phyloP scores from a whole-genome alignment of 352 stramenopile species.

The Pythium myriotylum region DNA sequence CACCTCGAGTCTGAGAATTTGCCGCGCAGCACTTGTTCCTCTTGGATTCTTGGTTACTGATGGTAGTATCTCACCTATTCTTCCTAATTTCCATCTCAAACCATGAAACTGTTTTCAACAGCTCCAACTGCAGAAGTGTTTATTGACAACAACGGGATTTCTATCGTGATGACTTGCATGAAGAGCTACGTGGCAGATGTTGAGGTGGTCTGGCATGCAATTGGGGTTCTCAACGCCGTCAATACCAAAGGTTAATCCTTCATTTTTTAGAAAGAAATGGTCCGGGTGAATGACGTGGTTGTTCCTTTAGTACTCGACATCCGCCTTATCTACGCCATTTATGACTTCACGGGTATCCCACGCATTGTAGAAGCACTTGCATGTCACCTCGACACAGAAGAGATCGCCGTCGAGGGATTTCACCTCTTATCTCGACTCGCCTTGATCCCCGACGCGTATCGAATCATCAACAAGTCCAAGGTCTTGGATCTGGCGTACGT shows the following conservation, averaged over 20 bases:
- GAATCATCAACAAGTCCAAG: conserved; percentile 59
- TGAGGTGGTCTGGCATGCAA: conserved; percentile 75
- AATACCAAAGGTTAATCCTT: conserved; percentile 45
- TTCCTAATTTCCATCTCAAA: too few relatives aligned
- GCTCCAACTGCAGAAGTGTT: conserved; percentile 58
- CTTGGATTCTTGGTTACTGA: conserved; percentile 74
- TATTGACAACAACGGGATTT: conserved; percentile 63
- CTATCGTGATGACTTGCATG: conserved; percentile 50
- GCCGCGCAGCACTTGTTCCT: conserved; percentile 48
- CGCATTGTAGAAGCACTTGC: conserved; percentile 68
- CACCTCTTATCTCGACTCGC: conserved; percentile 64
- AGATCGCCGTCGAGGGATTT: conserved; percentile 76
- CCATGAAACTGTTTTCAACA: conserved; percentile 18
- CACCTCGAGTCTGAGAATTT: conserved; percentile 49
- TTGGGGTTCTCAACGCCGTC: conserved; percentile 71
- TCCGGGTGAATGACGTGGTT: background rate
- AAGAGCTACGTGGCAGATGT: conserved; percentile 56
- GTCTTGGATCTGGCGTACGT: conserved; percentile 75
- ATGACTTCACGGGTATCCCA: conserved; percentile 55
- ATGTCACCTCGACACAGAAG: conserved; percentile 68
- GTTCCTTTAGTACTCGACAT: conserved; percentile 43
- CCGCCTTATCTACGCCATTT: conserved; percentile 48
- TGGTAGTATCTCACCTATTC: conserved; percentile 27
- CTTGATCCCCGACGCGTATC: conserved; percentile 42
- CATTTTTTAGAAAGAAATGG: background rate